These are phyloP conservation scores for Kwoniella dejecticola DNA, from an alignment of 768 basidiomycete genomes.

Conservation along the genomic window DNA sequence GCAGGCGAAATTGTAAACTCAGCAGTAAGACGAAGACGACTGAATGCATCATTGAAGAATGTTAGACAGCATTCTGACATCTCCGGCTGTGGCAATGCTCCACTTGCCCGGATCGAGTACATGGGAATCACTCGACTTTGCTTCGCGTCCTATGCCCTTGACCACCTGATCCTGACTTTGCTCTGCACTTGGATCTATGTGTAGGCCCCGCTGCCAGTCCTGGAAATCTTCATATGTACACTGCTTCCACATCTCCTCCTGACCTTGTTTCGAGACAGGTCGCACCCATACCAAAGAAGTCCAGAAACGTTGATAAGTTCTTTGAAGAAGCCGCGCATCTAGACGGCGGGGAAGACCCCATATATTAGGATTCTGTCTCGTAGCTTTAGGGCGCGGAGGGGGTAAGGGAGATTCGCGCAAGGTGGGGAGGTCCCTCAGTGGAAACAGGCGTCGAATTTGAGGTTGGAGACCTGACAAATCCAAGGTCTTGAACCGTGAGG, in stretches of 20 bases:
- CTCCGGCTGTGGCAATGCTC: constrained; percentile 6
- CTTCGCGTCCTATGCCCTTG: neutral
- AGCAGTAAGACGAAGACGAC: too few species aligned
- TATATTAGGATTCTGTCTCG: constrained; percentile 32
- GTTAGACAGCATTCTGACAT: neutral
- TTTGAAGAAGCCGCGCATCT: constrained; percentile 17
- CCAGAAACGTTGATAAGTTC: constrained; percentile 39
- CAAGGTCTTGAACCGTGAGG: too few species aligned
- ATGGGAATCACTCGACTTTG: too few species aligned
- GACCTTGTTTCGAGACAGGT: neutral
- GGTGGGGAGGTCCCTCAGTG: neutral
- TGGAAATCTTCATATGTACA: constrained; percentile 28
- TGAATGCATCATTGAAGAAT: too few species aligned
- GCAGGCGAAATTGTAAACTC: too few species aligned
- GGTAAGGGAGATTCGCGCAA: constrained; percentile 13
- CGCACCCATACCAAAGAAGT: constrained; percentile 29
- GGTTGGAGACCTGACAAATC: neutral
- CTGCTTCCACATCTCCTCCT: constrained; percentile 13
- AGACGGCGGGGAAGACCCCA: constrained; percentile 29
- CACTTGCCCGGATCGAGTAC: constrained; percentile 1
- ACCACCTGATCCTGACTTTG: neutral
- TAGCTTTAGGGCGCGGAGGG: constrained; percentile 23
- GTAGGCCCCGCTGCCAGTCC: neutral
- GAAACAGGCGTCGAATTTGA: constrained; percentile 27
- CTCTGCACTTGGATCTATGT: constrained; percentile 6